A percentile compares a stretch with the other conserved stretches of the same genome.
Evolutionary conservation across 208 protist genomes (phyloP).

Genomic region (Crithidia bombi): DNA sequence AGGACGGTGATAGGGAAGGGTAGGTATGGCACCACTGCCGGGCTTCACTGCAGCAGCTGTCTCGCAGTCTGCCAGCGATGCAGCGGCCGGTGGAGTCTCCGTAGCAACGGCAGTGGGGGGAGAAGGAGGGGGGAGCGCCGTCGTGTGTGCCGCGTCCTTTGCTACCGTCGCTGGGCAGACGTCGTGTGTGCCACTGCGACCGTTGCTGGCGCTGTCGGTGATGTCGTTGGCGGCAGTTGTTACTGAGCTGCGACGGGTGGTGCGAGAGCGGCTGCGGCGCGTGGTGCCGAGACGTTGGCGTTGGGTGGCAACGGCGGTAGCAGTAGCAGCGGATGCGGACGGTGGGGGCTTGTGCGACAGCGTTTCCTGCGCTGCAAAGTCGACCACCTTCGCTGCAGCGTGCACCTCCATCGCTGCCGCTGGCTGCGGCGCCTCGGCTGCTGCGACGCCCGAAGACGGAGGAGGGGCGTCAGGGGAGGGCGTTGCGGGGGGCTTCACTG

Average conservation of each 20-base stretch:
- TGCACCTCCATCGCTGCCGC: too few species aligned
- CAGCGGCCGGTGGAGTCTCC: not conserved
- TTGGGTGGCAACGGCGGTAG: too few species aligned
- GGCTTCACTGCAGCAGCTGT: too few species aligned
- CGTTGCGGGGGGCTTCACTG: too few species aligned
- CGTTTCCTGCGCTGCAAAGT: too few species aligned
- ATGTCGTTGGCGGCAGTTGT: not conserved
- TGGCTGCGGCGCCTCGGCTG: too few species aligned
- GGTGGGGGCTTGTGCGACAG: not conserved
- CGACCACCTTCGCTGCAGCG: too few species aligned
- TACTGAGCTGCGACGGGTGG: not conserved
- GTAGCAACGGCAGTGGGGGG: not conserved
- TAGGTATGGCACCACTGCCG: not conserved
- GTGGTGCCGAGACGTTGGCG: not conserved
- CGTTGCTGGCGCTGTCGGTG: not conserved
- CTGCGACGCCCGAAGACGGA: too few species aligned
- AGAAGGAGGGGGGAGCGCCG: not conserved
- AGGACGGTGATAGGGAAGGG: slow-evolving; percentile 4
- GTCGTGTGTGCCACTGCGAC: not conserved
- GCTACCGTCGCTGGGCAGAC: not conserved
- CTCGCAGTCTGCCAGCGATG: not conserved
- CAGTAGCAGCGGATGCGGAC: not conserved
- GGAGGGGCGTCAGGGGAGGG: too few species aligned
- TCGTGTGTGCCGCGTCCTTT: not conserved
- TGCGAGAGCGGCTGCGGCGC: slow-evolving; percentile 1